Base-by-base conservation (phyloP, 176 grass and related monocot species). In the Otatea glauca region DNA sequence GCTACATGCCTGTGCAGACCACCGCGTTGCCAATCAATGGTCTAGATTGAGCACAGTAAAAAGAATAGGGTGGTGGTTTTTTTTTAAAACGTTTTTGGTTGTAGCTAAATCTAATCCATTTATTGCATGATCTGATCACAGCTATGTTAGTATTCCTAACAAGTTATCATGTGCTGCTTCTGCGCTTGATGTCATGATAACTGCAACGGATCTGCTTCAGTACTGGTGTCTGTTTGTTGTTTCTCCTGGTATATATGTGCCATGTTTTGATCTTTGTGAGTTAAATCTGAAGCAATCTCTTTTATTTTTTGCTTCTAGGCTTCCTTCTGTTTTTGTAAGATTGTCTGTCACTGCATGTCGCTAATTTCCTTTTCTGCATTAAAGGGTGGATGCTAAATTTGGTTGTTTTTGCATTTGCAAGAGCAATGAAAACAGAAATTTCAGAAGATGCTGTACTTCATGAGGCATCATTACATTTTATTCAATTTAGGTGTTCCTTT, bases 381-480 rank as follows among this genome's bases (percentile, higher is more conserved):
- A 43, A 14, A 27, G 56, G 23, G 12, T 77, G 21, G n/a, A 62
- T 64, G 58, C 58, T 78, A 18, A 53, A 53, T 53, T 18, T 53
- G 48, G 50, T 53, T 5, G 9, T 18, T 18, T 53, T 53, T 18
- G 50, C 4, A 53, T 5, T 45, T 78, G n/a, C 39, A 45, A 78
- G 41, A 11, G 41, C 56, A 29, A 63, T 63, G 25, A 18, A 63
- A 63, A 6, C 39, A 1, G 5, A 64, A 21, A 9, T 20, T 5
- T 64, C 18, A 25, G 39, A 64, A 78, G 20, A 27, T 53, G 50
- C 50, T 13, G 42, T 45, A 64, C 43, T 44, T 77, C 76, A 20
- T 64, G 62, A 21, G 24, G 58, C 23, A 64, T 48, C 44, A 64
- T 80, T 37, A 67, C 18, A 51, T 9, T 66, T 80, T 25, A 67